Percentiles rank a stretch among this genome's conserved stretches.
Conservation (phyloP, 1,284 basidiomycete species). For the Leccinum pallidistipes region DNA sequence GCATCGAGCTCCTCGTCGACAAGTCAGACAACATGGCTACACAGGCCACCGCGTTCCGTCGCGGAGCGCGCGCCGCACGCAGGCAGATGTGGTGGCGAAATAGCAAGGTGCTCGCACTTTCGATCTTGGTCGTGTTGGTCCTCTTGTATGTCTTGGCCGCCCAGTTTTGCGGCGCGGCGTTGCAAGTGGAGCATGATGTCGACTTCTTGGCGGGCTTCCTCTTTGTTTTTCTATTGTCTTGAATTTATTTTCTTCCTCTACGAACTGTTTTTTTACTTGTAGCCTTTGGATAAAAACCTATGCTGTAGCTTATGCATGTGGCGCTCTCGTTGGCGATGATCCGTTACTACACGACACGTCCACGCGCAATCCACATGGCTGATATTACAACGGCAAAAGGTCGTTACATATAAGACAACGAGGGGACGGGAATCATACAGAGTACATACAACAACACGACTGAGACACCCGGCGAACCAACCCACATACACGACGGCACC, state of each 20-base stretch:
- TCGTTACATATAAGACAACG: conserved; percentile 22
- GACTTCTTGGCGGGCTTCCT: neutral
- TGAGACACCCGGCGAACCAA: neutral
- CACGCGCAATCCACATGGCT: too few species aligned
- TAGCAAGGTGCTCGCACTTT: conserved; percentile 72
- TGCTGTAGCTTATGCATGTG: conserved; percentile 17
- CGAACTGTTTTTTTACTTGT: conserved; percentile 5
- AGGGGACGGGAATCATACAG: conserved; percentile 9
- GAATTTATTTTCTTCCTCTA: neutral
- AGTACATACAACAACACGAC: conserved; percentile 12
- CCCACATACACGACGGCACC: neutral
- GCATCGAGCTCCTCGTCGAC: conserved; percentile 95
- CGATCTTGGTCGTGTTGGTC: conserved; percentile 70
- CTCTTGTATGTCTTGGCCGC: conserved; percentile 81
- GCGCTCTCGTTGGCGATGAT: too few species aligned
- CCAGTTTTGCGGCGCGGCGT: conserved; percentile 81
- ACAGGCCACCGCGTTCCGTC: conserved; percentile 94
- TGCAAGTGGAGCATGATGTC: conserved; percentile 49
- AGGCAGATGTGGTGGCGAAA: conserved; percentile 99
- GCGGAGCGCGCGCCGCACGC: conserved; percentile 84
- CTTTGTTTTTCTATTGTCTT: neutral
- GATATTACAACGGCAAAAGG: neutral
- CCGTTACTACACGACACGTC: neutral
- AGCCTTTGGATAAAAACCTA: conserved; percentile 1
- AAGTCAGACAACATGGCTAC: conserved; percentile 96